phyloP scores from a whole-genome alignment of 2,329 filamentous ascomycete genomes.

The Cytospora mali region DNA sequence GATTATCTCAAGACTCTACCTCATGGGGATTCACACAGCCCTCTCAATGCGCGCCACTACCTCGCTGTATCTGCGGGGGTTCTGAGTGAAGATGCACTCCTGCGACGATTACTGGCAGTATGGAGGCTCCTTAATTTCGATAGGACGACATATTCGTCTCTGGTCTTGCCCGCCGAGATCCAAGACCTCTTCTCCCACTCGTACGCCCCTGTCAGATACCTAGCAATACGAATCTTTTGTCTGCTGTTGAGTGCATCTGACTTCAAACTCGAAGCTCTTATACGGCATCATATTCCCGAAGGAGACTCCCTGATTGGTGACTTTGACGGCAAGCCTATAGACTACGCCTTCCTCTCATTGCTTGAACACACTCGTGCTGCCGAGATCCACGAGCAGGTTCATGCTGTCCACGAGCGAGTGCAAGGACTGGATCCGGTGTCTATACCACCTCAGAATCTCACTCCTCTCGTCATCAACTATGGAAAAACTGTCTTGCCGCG shows the following conservation, averaged over 20 bases:
- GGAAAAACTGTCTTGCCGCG: slow-evolving; percentile 69
- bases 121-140: slow-evolving; percentile 84
- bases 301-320: slow-evolving; percentile 64
- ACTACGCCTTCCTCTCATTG: slow-evolving; percentile 73
- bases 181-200: slow-evolving; percentile 68
- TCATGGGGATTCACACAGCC: slow-evolving; percentile 1
- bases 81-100: slow-evolving; percentile 31
- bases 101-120: slow-evolving; percentile 62
- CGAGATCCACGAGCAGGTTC: slow-evolving; percentile 43
- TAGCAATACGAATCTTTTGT: slow-evolving; percentile 81
- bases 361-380: slow-evolving; percentile 58
- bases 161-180: slow-evolving; percentile 68
- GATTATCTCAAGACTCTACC: slow-evolving; percentile 38
- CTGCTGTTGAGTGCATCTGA: slow-evolving; percentile 80
- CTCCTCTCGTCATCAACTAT: slow-evolving; percentile 64
- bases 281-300: slow-evolving; percentile 65
- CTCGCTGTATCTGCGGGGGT: slow-evolving; percentile 6
- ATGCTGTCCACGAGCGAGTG: slow-evolving; percentile 13
- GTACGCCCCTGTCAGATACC: slow-evolving; percentile 68
- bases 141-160: slow-evolving; percentile 63
- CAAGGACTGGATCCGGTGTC: neutral
- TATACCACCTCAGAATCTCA: slow-evolving; percentile 48
- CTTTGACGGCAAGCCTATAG: slow-evolving; percentile 75
- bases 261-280: slow-evolving; percentile 71
- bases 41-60: slow-evolving; percentile 11